Base-by-base conservation (phyloP, 73 alveolate species). In the Effrenium voratum region DNA sequence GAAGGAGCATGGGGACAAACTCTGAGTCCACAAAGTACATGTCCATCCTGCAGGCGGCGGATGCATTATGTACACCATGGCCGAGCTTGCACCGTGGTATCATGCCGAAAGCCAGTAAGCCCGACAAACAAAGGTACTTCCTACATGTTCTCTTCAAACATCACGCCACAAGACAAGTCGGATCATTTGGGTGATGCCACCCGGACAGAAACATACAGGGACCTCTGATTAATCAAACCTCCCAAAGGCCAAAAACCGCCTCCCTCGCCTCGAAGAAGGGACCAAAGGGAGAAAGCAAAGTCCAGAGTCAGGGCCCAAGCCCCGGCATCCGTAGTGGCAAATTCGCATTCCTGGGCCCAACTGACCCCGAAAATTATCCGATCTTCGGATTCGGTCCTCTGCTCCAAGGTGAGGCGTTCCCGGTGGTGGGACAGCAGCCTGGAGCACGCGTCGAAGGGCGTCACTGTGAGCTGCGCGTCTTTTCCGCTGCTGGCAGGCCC, bases 1-100 rank as follows among this genome's bases (percentile, higher is more conserved):
- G 81, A 34, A 34, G 60, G 38, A 13, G 41, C 70, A 80, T 46
- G 52, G 93, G 76, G 59, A 70, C 45, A n/a, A 90, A 47, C 13
- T 90, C 97, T 19, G 30, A n/a, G 60, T 90, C 97, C 88, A 90
- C 97, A 47, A 66, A 90, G 75, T 90, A 80, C 87, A 90, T n/a
- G 57, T 90, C 97, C 88, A 90, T 66, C 26, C n/a, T n/a, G n/a
- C n/a, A n/a, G n/a, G n/a, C n/a, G n/a, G n/a, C n/a, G n/a, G n/a
- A n/a, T n/a, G n/a, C n/a, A n/a, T n/a, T n/a, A n/a, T n/a, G n/a
- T n/a, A n/a, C n/a, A n/a, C n/a, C n/a, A n/a, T n/a, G n/a, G n/a
- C n/a, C n/a, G n/a, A n/a, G n/a, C n/a, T n/a, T n/a, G n/a, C n/a
- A n/a, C n/a, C n/a, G n/a, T n/a, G n/a, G n/a, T n/a, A n/a, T n/a